phyloP scores from a whole-genome alignment of 805 yeast genomes.

The Candida yuanshanica region DNA sequence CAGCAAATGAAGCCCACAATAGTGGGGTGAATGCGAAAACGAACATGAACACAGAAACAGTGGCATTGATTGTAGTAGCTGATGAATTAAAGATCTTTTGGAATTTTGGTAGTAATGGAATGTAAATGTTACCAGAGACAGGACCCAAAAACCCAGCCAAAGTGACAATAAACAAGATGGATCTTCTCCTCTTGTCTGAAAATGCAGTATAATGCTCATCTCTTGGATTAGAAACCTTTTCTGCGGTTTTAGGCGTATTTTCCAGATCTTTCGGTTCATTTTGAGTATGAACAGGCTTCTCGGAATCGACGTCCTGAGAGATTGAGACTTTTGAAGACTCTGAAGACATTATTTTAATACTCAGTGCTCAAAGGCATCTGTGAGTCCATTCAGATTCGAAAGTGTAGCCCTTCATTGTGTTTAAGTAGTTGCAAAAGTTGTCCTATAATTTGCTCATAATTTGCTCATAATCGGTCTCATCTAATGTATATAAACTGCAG shows the following conservation, averaged over 20 bases:
- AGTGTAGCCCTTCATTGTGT: too few relatives aligned
- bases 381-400: too few relatives aligned
- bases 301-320: too few relatives aligned
- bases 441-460: too few relatives aligned
- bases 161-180: conserved; percentile 35
- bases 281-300: too few relatives aligned
- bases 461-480: too few relatives aligned
- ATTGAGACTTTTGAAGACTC: not conserved
- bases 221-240: not conserved
- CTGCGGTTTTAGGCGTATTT: not conserved
- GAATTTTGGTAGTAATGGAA: conserved; percentile 45
- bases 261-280: too few relatives aligned
- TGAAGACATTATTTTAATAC: not conserved
- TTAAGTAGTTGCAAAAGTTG: too few relatives aligned
- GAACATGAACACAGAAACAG: conserved; percentile 53
- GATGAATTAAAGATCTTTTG: conserved; percentile 36
- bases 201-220: conserved; percentile 27
- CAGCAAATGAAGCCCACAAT: conserved; percentile 52
- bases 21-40: conserved; percentile 51
- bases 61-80: conserved; percentile 42
- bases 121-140: conserved; percentile 50
- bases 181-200: conserved; percentile 27
- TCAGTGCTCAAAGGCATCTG: too few relatives aligned
- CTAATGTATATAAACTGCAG: too few relatives aligned
- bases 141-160: conserved; percentile 52